Percentiles rank a stretch among this genome's conserved stretches.
These are phyloP conservation scores for Canavalia gladiata DNA, from an alignment of 306 rosid genomes.

Conservation along the genomic window DNA sequence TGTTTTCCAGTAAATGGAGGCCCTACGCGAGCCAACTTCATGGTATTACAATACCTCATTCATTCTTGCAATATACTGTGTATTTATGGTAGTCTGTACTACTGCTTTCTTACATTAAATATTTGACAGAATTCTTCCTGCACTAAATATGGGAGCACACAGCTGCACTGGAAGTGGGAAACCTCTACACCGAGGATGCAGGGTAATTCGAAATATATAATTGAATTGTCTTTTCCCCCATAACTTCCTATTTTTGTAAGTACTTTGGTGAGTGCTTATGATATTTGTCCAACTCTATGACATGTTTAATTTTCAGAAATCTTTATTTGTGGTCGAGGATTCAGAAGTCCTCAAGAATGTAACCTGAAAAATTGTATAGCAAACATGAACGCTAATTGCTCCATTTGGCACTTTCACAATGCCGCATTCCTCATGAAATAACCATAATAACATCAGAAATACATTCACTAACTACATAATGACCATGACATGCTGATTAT, in stretches of 20 bases:
- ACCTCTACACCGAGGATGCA: constrained; percentile 67
- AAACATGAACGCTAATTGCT: no score
- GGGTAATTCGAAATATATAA: constrained; percentile 55
- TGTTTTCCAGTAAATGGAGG: constrained; percentile 76
- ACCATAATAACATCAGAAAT: no score
- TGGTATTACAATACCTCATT: constrained; percentile 56
- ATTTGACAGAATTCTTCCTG: constrained; percentile 71
- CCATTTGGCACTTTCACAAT: no score
- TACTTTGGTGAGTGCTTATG: constrained; percentile 9
- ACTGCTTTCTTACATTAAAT: constrained; percentile 36
- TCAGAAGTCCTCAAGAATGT: constrained; percentile 4
- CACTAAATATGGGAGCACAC: constrained; percentile 88
- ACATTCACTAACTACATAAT: no score
- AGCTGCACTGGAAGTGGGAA: constrained; percentile 66
- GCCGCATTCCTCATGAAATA: no score
- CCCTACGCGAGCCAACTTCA: constrained; percentile 76
- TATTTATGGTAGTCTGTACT: constrained; percentile 20
- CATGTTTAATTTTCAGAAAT: constrained; percentile 28
- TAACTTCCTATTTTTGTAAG: background rate
- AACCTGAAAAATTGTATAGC: background rate
- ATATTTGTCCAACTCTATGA: background rate
- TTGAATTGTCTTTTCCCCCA: background rate
- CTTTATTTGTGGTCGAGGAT: constrained; percentile 42
- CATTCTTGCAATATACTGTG: constrained; percentile 39
- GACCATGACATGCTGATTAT: no score